Conservation (phyloP, 441 rosid species). For the Gossypium laxum region DNA sequence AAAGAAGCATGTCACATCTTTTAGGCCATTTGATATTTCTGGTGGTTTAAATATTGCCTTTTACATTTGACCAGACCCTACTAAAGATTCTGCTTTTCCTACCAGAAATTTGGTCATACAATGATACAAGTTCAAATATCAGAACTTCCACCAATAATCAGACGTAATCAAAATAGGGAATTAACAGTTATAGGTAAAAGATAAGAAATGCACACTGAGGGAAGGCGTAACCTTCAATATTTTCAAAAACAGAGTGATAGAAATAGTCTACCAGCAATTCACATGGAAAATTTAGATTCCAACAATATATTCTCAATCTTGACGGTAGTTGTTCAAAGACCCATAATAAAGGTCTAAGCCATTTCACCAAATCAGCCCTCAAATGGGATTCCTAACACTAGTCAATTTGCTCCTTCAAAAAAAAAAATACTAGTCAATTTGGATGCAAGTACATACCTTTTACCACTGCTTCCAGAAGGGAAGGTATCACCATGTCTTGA, state of each 20-base stretch:
- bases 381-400: neutral
- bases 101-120: neutral
- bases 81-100: neutral
- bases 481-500: constrained; percentile 50
- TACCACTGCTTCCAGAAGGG: constrained; percentile 54
- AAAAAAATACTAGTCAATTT: neutral
- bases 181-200: neutral
- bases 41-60: neutral
- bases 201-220: neutral
- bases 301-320: neutral
- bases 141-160: neutral
- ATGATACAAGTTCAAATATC: neutral
- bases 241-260: neutral
- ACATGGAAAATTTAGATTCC: neutral
- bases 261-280: neutral
- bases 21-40: neutral
- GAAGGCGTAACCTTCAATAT: neutral
- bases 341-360: neutral
- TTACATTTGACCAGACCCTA: neutral
- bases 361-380: neutral
- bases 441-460: constrained; percentile 41
- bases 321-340: neutral
- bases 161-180: neutral
- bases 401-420: neutral
- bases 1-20: neutral